Conservation (phyloP, 306 rosid species). For the Pterocarpus macrocarpus region DNA sequence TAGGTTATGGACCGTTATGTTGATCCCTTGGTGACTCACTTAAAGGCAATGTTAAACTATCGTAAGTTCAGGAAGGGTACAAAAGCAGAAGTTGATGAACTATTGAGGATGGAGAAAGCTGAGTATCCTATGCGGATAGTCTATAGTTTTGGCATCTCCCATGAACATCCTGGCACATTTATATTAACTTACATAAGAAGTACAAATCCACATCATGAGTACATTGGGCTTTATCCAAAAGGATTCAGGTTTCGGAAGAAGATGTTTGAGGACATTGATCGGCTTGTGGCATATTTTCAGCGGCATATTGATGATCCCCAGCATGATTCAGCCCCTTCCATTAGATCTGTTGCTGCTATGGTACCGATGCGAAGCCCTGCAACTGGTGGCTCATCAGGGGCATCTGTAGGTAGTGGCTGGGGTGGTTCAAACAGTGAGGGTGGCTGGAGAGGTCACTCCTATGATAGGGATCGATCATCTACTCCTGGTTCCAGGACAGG, state of each 20-base stretch:
- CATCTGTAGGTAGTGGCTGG: slow-evolving; percentile 85
- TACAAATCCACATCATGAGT: slow-evolving; percentile 96
- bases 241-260: slow-evolving; percentile 97
- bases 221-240: slow-evolving; percentile 95
- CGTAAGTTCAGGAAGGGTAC: slow-evolving; percentile 90
- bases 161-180: slow-evolving; percentile 99
- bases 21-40: slow-evolving; percentile 91
- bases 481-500: slow-evolving; percentile 95
- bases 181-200: slow-evolving; percentile 88
- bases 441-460: slow-evolving; percentile 84
- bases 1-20: slow-evolving; percentile 99
- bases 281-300: slow-evolving; percentile 93
- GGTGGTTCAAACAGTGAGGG: slow-evolving; percentile 82
- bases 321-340: slow-evolving; percentile 82
- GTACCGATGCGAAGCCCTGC: slow-evolving; percentile 99
- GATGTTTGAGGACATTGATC: slow-evolving; percentile 94
- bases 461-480: slow-evolving; percentile 86
- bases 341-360: slow-evolving; percentile 98
- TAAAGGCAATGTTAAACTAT: slow-evolving; percentile 84
- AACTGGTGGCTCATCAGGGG: slow-evolving; percentile 91
- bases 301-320: slow-evolving; percentile 91
- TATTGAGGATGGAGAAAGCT: slow-evolving; percentile 77
- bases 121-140: slow-evolving; percentile 89
- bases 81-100: slow-evolving; percentile 94
- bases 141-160: slow-evolving; percentile 88